Evolutionary conservation across 306 rosid species (phyloP).

Genomic region (Abrus precatorius): DNA sequence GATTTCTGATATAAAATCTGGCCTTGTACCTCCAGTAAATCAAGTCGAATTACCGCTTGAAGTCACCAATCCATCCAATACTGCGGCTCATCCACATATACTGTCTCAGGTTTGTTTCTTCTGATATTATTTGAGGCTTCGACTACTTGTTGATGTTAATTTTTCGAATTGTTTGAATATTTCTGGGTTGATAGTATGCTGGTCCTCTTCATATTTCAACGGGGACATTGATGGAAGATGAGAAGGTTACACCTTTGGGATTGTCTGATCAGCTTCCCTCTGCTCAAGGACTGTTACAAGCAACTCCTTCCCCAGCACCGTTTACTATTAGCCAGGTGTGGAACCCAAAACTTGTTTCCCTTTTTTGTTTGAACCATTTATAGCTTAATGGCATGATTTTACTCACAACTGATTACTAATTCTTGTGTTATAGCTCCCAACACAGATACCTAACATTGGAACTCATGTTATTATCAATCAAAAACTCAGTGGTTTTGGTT

Average conservation of each 20-base stretch:
- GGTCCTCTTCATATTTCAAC: slow-evolving; percentile 82
- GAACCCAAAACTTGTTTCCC: slow-evolving; percentile 20
- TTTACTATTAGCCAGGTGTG: slow-evolving; percentile 80
- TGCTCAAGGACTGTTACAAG: slow-evolving; percentile 84
- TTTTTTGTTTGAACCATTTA: not conserved
- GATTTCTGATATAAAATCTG: slow-evolving; percentile 77
- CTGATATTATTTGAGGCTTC: slow-evolving; percentile 9
- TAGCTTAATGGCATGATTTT: not conserved
- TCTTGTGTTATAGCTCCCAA: slow-evolving; percentile 65
- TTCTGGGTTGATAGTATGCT: slow-evolving; percentile 68
- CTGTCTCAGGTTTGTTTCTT: slow-evolving; percentile 77
- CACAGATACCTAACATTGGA: slow-evolving; percentile 83
- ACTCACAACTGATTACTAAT: slow-evolving; percentile 34
- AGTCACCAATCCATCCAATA: slow-evolving; percentile 74
- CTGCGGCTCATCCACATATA: slow-evolving; percentile 78
- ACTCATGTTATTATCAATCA: slow-evolving; percentile 87
- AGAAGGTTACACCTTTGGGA: slow-evolving; percentile 75
- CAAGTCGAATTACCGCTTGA: slow-evolving; percentile 88
- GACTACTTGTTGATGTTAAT: not conserved
- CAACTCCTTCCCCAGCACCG: slow-evolving; percentile 72
- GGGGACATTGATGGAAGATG: slow-evolving; percentile 84
- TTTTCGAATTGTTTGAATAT: slow-evolving; percentile 23
- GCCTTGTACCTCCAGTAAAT: slow-evolving; percentile 76
- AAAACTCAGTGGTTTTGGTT: slow-evolving; percentile 75
- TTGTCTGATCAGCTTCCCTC: slow-evolving; percentile 86